phyloP scores from a whole-genome alignment of 2,329 filamentous ascomycete species.

The Cladobotryum protrusum region DNA sequence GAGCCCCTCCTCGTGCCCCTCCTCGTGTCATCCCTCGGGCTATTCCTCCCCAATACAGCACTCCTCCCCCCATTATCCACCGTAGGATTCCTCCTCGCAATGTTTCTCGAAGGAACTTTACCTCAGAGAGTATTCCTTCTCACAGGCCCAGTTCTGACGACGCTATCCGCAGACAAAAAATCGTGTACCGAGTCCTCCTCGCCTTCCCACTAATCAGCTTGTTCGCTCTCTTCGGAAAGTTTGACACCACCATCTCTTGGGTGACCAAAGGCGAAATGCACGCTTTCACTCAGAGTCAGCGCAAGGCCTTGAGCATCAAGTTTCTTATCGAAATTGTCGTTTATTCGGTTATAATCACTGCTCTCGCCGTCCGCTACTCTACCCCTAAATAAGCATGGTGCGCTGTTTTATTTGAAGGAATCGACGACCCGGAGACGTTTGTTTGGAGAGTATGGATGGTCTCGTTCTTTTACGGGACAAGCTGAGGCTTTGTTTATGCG shows the following conservation, averaged over 20 bases:
- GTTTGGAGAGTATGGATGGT: not conserved
- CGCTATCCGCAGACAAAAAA: slow-evolving; percentile 25
- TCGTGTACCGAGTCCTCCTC: slow-evolving; percentile 35
- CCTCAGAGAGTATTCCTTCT: slow-evolving; percentile 8
- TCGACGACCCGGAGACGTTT: not conserved
- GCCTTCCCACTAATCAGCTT: slow-evolving; percentile 43
- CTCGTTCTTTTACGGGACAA: no score
- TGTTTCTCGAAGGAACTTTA: no score
- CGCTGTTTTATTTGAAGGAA: not conserved
- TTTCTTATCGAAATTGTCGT: slow-evolving; percentile 30
- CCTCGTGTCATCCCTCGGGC: no score
- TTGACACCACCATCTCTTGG: slow-evolving; percentile 43
- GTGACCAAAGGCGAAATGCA: slow-evolving; percentile 40
- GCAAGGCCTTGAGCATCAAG: slow-evolving; percentile 28
- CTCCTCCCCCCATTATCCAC: no score
- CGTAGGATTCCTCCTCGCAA: no score
- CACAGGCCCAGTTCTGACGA: slow-evolving; percentile 22
- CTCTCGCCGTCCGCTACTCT: slow-evolving; percentile 14
- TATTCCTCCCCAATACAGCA: no score
- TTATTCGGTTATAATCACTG: slow-evolving; percentile 26
- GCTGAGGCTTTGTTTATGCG: not conserved
- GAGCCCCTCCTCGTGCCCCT: no score
- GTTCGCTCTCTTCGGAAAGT: slow-evolving; percentile 37
- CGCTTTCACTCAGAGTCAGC: slow-evolving; percentile 29
- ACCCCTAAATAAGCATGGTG: no score